Percentiles rank a stretch among this genome's conserved stretches.
Evolutionary conservation across 2,329 filamentous ascomycete species (phyloP).

Genomic region (Epichloe gansuensis): DNA sequence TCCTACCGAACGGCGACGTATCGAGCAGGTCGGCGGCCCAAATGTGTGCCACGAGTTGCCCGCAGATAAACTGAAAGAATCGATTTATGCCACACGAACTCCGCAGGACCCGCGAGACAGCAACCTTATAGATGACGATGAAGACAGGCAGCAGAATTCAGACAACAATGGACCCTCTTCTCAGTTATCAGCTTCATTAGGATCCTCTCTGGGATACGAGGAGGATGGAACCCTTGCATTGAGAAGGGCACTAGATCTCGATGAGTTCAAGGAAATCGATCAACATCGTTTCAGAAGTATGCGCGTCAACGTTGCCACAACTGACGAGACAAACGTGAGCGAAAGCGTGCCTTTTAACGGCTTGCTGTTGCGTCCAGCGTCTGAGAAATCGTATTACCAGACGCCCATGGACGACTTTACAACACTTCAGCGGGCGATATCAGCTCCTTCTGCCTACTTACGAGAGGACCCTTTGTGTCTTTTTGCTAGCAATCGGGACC

Average conservation of each 20-base stretch:
- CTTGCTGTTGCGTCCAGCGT: not conserved
- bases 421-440: not conserved
- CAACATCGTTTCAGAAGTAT: not conserved
- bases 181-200: no score
- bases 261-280: not conserved
- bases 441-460: not conserved
- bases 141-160: not conserved
- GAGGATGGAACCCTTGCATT: not conserved
- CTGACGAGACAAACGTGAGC: not conserved
- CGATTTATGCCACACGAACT: no score
- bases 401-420: not conserved
- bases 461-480: not conserved
- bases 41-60: not conserved
- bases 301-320: not conserved
- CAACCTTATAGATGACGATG: not conserved
- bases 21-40: not conserved
- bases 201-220: no score
- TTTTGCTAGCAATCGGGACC: not conserved
- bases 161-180: not conserved
- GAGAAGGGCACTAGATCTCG: not conserved
- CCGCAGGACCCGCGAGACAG: not conserved
- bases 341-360: not conserved
- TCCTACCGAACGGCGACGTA: not conserved
- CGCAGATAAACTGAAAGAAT: not conserved
- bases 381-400: not conserved